phyloP scores from a whole-genome alignment of 495 filamentous ascomycete genomes.

The Aspergillus panamensis region DNA sequence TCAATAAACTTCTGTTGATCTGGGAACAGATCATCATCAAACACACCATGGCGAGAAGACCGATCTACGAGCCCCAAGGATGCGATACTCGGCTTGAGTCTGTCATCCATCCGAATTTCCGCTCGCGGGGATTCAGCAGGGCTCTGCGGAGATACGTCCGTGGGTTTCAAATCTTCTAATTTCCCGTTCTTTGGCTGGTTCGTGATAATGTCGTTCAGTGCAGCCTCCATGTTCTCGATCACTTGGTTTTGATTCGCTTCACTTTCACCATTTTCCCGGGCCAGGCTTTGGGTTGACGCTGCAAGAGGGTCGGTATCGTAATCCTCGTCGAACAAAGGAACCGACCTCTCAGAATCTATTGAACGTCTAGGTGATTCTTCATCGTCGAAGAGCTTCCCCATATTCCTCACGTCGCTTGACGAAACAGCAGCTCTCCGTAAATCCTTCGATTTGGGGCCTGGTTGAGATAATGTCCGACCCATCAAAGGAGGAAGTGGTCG shows the following conservation, averaged over 20 bases:
- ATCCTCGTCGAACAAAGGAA: constrained; percentile 62
- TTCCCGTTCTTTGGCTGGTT: constrained; percentile 63
- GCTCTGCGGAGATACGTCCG: constrained; percentile 53
- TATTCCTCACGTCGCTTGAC: constrained; percentile 49
- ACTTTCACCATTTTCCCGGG: constrained; percentile 45
- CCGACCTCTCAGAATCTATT: constrained; percentile 53
- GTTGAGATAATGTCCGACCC: constrained; percentile 41
- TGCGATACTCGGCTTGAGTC: constrained; percentile 76
- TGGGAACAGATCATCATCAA: constrained; percentile 90
- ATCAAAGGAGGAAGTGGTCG: constrained; percentile 43
- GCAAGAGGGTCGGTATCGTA: constrained; percentile 62
- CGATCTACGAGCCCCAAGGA: constrained; percentile 85
- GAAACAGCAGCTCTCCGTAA: constrained; percentile 58
- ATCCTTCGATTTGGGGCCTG: constrained; percentile 38
- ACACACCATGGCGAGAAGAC: constrained; percentile 78
- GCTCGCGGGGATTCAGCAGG: constrained; percentile 52
- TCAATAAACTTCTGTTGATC: constrained; percentile 85
- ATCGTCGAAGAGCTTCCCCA: constrained; percentile 43
- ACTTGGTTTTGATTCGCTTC: constrained; percentile 50
- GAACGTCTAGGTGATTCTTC: constrained; percentile 53
- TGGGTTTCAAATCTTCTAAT: constrained; percentile 58
- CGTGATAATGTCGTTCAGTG: constrained; percentile 92
- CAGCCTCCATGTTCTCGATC: constrained; percentile 90
- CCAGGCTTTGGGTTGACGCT: constrained; percentile 56
- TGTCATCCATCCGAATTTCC: constrained; percentile 45